Conservation (phyloP, 1,139 yeast species). For the Candida frijolesensis region DNA sequence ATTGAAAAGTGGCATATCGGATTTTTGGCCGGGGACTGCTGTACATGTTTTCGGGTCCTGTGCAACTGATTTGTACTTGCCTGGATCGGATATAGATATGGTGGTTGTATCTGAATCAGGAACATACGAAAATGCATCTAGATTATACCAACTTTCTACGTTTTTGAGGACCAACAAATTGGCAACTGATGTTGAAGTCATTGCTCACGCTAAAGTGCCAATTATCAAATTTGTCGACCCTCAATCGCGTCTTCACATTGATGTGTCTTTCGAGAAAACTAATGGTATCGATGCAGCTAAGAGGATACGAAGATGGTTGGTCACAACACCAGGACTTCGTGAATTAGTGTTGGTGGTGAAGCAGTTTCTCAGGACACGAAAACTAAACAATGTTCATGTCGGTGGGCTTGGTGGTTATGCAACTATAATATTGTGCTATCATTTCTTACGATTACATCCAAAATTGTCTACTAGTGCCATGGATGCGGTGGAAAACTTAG, state of each 20-base stretch:
- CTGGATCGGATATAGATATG: slow-evolving; percentile 97
- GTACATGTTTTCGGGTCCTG: slow-evolving; percentile 91
- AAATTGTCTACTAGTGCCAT: slow-evolving; percentile 68
- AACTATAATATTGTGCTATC: slow-evolving; percentile 82
- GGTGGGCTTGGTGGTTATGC: slow-evolving; percentile 98
- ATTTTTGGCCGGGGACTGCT: slow-evolving; percentile 80
- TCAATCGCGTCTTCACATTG: slow-evolving; percentile 72
- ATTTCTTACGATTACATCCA: slow-evolving; percentile 83
- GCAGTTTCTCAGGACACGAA: slow-evolving; percentile 80
- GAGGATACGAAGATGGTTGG: slow-evolving; percentile 75
- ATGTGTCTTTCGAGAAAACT: slow-evolving; percentile 85
- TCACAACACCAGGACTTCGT: slow-evolving; percentile 75
- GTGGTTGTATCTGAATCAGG: slow-evolving; percentile 73
- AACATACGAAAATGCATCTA: slow-evolving; percentile 65
- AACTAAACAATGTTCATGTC: slow-evolving; percentile 85
- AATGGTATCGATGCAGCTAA: slow-evolving; percentile 88
- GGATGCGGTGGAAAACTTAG: slow-evolving; percentile 73
- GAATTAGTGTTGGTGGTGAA: slow-evolving; percentile 84
- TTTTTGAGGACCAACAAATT: slow-evolving; percentile 61
- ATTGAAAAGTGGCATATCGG: slow-evolving; percentile 56
- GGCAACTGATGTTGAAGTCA: slow-evolving; percentile 79
- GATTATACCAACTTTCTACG: slow-evolving; percentile 75
- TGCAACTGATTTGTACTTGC: slow-evolving; percentile 91
- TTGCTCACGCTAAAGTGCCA: slow-evolving; percentile 93
- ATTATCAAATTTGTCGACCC: slow-evolving; percentile 90